These are phyloP conservation scores for Jamesozyma spencerorum DNA, from an alignment of 805 yeast species.

Conservation along the genomic window DNA sequence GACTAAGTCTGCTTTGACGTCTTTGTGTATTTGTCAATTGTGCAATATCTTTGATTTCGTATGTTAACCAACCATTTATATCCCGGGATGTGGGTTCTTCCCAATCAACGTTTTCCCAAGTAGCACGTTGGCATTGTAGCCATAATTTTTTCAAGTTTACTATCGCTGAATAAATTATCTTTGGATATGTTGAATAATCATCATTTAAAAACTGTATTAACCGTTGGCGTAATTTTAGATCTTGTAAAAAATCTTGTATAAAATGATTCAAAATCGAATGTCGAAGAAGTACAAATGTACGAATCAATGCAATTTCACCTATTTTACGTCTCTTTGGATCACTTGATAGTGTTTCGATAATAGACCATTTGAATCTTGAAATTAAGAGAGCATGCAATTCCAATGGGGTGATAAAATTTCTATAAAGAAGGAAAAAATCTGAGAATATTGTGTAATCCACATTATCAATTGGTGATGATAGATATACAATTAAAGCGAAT, in stretches of 20 bases:
- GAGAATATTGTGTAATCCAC: conserved; percentile 71
- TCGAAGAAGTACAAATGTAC: conserved; percentile 79
- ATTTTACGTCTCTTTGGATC: conserved; percentile 16
- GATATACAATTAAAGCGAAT: conserved; percentile 40
- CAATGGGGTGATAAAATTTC: conserved; percentile 55
- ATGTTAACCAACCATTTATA: conserved; percentile 18
- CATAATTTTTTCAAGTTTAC: conserved; percentile 42
- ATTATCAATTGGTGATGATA: conserved; percentile 57
- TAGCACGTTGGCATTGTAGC: conserved; percentile 28
- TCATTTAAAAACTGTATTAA: conserved; percentile 37
- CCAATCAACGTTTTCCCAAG: conserved; percentile 23
- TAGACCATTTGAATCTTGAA: conserved; percentile 65
- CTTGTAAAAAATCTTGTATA: conserved; percentile 66
- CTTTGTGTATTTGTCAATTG: conserved; percentile 10
- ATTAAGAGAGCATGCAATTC: conserved; percentile 53
- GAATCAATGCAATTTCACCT: conserved; percentile 60
- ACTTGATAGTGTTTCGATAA: conserved; percentile 29
- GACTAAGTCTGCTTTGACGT: conserved; percentile 23
- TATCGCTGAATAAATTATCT: conserved; percentile 32
- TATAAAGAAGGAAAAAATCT: conserved; percentile 79
- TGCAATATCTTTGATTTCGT: conserved; percentile 18
- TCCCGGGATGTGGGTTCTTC: conserved; percentile 11
- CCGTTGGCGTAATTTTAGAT: conserved; percentile 37
- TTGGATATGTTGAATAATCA: conserved; percentile 9
- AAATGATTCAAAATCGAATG: conserved; percentile 89